These are phyloP conservation scores for Ambrosia hybrid DNA, from an alignment of 140 eudicot genomes.

Conservation along the genomic window DNA sequence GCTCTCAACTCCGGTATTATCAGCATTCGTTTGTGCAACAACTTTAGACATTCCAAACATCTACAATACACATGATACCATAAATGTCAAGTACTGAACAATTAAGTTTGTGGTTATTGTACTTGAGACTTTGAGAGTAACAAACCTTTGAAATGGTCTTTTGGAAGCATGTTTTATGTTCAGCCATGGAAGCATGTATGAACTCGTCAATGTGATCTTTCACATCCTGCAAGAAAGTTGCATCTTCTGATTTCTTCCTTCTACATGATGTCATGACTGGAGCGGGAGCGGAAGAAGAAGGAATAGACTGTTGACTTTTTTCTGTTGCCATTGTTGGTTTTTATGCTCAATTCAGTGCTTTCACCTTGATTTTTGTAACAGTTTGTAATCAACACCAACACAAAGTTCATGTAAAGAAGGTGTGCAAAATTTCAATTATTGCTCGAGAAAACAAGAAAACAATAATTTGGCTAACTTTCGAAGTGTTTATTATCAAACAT, in stretches of 20 bases:
- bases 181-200: conserved; percentile 78
- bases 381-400: no score
- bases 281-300: conserved; percentile 33
- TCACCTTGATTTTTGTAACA: background rate
- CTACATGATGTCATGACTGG: conserved; percentile 52
- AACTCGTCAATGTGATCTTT: conserved; percentile 90
- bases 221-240: conserved; percentile 72
- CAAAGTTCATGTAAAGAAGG: no score
- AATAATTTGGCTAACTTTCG: no score
- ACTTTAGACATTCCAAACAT: conserved; percentile 87
- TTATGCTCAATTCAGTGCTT: conserved; percentile 2
- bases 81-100: background rate
- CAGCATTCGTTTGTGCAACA: conserved; percentile 57
- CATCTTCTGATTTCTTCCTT: conserved; percentile 69
- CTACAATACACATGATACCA: conserved; percentile 32
- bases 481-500: no score
- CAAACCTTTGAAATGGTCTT: conserved; percentile 80
- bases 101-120: no score
- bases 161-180: conserved; percentile 77
- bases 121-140: background rate
- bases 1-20: conserved; percentile 63
- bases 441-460: no score
- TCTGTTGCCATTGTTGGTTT: conserved; percentile 42
- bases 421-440: no score
- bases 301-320: conserved; percentile 30